Evolutionary conservation across 495 filamentous ascomycete genomes (phyloP).

Genomic region (Penicillium desertorum): DNA sequence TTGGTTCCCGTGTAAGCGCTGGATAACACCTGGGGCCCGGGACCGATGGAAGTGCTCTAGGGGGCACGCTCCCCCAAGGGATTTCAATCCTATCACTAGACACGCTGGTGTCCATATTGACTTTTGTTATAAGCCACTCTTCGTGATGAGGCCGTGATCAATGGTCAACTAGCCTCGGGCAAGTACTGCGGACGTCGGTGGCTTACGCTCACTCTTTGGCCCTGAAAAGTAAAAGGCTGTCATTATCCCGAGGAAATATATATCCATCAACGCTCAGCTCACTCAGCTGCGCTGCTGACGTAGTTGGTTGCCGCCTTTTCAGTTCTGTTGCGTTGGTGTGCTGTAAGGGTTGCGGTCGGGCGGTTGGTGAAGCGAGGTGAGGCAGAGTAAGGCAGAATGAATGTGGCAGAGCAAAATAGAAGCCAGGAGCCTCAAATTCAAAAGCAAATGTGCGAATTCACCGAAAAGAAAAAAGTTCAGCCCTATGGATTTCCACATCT

Average conservation of each 20-base stretch:
- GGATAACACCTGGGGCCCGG: not conserved
- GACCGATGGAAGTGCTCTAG: not conserved
- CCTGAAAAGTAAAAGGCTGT: not conserved
- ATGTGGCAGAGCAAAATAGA: not conserved
- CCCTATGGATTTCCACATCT: not conserved
- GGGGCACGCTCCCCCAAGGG: not conserved
- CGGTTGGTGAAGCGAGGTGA: not conserved
- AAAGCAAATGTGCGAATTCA: not conserved
- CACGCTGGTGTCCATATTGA: not conserved
- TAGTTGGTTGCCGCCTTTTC: not conserved
- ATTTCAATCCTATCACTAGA: not conserved
- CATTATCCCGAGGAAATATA: not conserved
- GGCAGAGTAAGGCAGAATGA: not conserved
- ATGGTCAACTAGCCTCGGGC: not conserved
- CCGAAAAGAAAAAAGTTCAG: not conserved
- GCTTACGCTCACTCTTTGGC: conserved; percentile 1
- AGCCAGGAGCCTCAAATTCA: not conserved
- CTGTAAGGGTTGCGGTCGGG: not conserved
- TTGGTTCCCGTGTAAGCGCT: not conserved
- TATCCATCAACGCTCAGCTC: not conserved
- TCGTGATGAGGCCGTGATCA: not conserved
- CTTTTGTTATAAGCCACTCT: not conserved
- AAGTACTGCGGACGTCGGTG: not conserved
- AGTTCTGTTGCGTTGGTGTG: not conserved
- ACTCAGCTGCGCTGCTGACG: not conserved